A percentile compares a stretch with the other conserved stretches of the same genome.
Evolutionary conservation across 805 yeast genomes (phyloP).

Genomic region (Candida easanensis): DNA sequence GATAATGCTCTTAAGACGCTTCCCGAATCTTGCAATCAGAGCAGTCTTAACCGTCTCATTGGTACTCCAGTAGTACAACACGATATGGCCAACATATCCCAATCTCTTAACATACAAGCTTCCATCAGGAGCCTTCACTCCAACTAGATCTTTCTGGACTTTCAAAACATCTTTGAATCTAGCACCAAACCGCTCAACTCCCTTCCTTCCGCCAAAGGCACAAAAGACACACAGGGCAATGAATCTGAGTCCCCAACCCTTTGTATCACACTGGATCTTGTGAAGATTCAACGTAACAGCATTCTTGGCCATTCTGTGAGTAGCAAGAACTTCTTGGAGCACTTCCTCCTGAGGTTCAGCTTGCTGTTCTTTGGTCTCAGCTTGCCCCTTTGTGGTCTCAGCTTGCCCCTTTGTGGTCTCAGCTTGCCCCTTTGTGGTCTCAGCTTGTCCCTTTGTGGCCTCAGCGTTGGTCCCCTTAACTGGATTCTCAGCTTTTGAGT

Average conservation of each 20-base stretch:
- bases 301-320: not conserved
- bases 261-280: constrained; percentile 1
- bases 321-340: not conserved
- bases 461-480: too few species aligned
- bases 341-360: too few species aligned
- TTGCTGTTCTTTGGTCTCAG: too few species aligned
- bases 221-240: constrained; percentile 10
- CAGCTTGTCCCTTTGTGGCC: too few species aligned
- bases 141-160: not conserved
- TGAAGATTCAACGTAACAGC: not conserved
- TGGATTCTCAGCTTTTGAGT: too few species aligned
- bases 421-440: too few species aligned
- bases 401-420: too few species aligned
- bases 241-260: constrained; percentile 12
- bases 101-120: constrained; percentile 3
- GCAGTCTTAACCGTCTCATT: not conserved
- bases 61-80: constrained; percentile 9
- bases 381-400: too few species aligned
- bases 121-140: not conserved
- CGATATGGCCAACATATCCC: constrained; percentile 11
- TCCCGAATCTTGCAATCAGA: constrained; percentile 7
- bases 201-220: constrained; percentile 17
- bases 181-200: not conserved
- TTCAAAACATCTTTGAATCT: not conserved
- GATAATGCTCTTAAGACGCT: constrained; percentile 1